phyloP scores from a whole-genome alignment of 768 basidiomycete genomes.

The Chlorophyllum brunneum region DNA sequence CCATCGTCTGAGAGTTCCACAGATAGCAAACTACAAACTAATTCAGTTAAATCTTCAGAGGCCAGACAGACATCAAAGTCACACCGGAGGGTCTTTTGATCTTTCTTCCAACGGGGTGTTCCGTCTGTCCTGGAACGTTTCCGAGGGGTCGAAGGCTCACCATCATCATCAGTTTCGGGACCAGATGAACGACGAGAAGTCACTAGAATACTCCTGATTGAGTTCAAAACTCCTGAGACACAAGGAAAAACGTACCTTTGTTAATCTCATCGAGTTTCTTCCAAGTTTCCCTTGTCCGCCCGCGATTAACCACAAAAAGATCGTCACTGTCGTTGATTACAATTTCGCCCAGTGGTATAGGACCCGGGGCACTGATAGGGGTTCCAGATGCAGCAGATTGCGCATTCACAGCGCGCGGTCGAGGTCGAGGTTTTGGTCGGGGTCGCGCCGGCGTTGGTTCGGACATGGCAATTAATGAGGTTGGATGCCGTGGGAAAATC shows the following conservation, averaged over 20 bases:
- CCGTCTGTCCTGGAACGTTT: constrained; percentile 37
- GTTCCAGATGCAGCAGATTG: constrained; percentile 12
- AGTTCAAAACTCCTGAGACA: background rate
- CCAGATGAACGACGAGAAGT: background rate
- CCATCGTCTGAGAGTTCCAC: constrained; percentile 40
- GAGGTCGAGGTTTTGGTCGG: constrained; percentile 56
- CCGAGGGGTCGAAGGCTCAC: constrained; percentile 28
- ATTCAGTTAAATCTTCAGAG: background rate
- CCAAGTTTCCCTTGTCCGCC: constrained; percentile 55
- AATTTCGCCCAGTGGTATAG: constrained; percentile 18
- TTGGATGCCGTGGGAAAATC: constrained; percentile 37
- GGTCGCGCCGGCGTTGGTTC: constrained; percentile 41
- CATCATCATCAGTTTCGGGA: constrained; percentile 21
- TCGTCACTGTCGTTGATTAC: constrained; percentile 57
- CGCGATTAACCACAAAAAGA: constrained; percentile 65
- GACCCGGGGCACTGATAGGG: constrained; percentile 14
- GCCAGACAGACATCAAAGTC: constrained; percentile 12
- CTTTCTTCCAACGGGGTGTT: constrained; percentile 42
- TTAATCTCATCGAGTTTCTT: constrained; percentile 51
- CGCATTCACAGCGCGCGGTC: constrained; percentile 28
- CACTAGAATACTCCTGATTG: background rate
- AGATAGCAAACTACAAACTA: constrained; percentile 33
- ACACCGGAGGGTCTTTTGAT: constrained; percentile 37
- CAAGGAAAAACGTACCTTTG: constrained; percentile 43
- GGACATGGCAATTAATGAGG: constrained; percentile 29